These are phyloP conservation scores for Hortiboletus flavorubellus DNA, from an alignment of 768 basidiomycete genomes.

Conservation along the genomic window DNA sequence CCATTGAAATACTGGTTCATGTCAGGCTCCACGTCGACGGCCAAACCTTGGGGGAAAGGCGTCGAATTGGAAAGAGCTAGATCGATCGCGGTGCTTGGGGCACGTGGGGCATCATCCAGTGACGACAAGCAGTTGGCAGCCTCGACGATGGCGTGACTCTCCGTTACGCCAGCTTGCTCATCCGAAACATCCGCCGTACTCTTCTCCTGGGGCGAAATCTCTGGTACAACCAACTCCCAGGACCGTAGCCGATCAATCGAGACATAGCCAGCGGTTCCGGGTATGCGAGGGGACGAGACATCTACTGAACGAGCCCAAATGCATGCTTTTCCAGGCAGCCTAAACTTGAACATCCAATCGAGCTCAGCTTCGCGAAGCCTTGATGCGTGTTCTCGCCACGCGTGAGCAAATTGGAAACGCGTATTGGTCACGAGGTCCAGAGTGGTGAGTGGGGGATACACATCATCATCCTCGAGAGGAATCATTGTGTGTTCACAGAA, in stretches of 20 bases:
- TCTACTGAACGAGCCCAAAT: background rate
- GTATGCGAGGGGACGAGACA: background rate
- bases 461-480: slow-evolving; percentile 16
- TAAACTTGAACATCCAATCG: slow-evolving; percentile 2
- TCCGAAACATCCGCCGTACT: background rate
- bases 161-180: background rate
- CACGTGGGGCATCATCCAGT: background rate
- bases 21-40: slow-evolving; percentile 16
- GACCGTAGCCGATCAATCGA: slow-evolving; percentile 5
- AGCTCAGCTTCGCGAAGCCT: slow-evolving; percentile 9
- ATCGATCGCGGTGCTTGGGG: background rate
- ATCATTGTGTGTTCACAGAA: slow-evolving; percentile 7
- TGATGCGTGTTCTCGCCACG: slow-evolving; percentile 16
- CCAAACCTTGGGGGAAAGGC: background rate
- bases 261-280: slow-evolving; percentile 9
- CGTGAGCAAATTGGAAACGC: slow-evolving; percentile 23
- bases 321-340: background rate
- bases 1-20: slow-evolving; percentile 30
- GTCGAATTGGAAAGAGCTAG: background rate
- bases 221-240: slow-evolving; percentile 16
- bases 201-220: background rate
- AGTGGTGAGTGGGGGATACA: slow-evolving; percentile 15
- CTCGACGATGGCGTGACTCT: background rate
- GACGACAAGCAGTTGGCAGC: background rate
- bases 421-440: slow-evolving; percentile 17